Base-by-base conservation (phyloP, 208 protist genomes). In the Trypanosoma scelopori region DNA sequence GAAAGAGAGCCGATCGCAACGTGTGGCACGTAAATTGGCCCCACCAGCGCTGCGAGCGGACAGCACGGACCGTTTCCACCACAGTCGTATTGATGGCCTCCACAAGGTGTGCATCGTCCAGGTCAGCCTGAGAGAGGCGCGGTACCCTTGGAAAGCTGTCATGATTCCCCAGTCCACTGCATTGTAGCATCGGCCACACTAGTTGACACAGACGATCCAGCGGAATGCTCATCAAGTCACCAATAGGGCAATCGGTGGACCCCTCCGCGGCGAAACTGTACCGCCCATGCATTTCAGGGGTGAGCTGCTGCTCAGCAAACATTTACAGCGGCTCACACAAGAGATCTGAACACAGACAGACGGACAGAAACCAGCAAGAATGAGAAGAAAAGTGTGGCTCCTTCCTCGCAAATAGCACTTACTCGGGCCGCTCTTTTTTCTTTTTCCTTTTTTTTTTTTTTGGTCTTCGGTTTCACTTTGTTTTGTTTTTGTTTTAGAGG, bases 161-260 rank as follows among this genome's bases (percentile, higher is more conserved):
- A n/a, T n/a, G 0, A 5, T 25, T 53, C 30, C 15, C 27, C 3
- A 25, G 1, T 62, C n/a, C 35, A 18, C 25, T 55, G 45, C 57
- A 53, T 15, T 63, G 28, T 7, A 85, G 59, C 35, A 85, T 60
- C 30, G 79, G 79, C 82, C 82, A 89, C 37, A 79, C 79, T 6
- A 81, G 59, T 47, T 74, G 57, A 16, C 71, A 82, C 0, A 89
- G 64, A 41, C 48, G 69, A 16, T 75, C 73, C 1, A 64, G 61
- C 1, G 82, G 56, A 35, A 84, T 61, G 22, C 58, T 48, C 82
- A 89, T 89, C n/a, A 89, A 59, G 13, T 79, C 79, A 20, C 69
- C 74, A 39, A 82, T 66, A 43, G 57, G 57, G 41, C 71, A 82
- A 25, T 73, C 60, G 15, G 60, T 48, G 15, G 28, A 11, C 28